Evolutionary conservation across 2,329 filamentous ascomycete genomes (phyloP), one percentile per base, ranked within the genome.

Genomic region (Alternaria arbusti): DNA sequence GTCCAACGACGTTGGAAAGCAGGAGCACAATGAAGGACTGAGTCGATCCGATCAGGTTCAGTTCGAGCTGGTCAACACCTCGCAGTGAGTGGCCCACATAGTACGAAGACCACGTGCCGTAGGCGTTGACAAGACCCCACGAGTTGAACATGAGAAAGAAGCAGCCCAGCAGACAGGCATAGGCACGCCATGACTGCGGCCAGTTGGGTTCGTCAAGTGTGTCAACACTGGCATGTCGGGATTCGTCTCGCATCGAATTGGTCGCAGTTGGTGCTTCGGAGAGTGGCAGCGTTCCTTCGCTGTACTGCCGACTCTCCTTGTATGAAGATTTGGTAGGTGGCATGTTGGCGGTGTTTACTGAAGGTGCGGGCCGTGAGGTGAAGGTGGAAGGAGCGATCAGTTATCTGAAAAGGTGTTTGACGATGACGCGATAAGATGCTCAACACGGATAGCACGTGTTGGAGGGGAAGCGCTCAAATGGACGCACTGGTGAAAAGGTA

Each of bases 141-240:
- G 78, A 80, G 67, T 83, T 83, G 73, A 83, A 84, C 84, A 85
- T 85, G 58, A 85, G 81, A 59, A 84, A 79, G 72, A 85, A 85
- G 64, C 84, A 83, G 23, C 81, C 83, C 5, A 83, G 67, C 59
- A 84, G 75, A 57, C 80, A 81, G 7, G 76, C 67, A 62, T 83
- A 85, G 13, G 84, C 79, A 63, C 79, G 74, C 82, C 82, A 84
- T 47, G 78, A 75, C 25, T 63, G 75, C 2, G 83, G 84, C 83
- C 84, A 85, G 50, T 77, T 77, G 6, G 78, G 78, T 58, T 82
- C 80, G 9, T 69, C 62, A 15, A 55, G 43, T 15, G 57, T 63
- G 9, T 65, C 54, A 7, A 65, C 30, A 13, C 75, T 72, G 26
- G 66, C 62, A 12, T 64, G 52, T 23, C 61, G 59, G 32, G 67